Evolutionary conservation across 78 protist species (phyloP).

Genomic region (Protostelium mycophagum): DNA sequence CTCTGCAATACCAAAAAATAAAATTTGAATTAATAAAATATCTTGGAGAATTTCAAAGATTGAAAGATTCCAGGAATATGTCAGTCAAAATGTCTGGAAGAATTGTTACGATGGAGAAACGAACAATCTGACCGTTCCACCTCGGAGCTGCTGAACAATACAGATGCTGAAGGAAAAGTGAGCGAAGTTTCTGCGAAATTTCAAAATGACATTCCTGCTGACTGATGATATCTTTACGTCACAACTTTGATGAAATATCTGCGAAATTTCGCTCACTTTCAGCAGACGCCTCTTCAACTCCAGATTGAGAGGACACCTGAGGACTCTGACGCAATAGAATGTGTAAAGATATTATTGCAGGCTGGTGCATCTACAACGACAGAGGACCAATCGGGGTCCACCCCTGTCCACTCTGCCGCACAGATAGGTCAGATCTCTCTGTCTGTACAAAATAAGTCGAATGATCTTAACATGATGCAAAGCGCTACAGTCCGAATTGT

Average conservation of each 20-base stretch:
- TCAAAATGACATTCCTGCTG: no score
- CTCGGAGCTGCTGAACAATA: background rate
- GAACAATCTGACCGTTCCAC: background rate
- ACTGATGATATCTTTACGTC: no score
- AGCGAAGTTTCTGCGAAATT: background rate
- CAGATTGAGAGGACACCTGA: background rate
- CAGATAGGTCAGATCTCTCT: background rate
- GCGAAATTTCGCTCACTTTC: no score
- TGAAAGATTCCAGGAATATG: background rate
- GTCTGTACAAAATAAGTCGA: no score
- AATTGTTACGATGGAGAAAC: background rate
- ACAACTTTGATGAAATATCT: no score
- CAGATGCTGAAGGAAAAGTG: background rate
- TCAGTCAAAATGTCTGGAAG: background rate
- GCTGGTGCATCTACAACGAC: background rate
- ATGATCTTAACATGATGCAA: no score
- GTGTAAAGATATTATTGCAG: background rate
- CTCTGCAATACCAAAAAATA: background rate
- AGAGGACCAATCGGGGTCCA: background rate
- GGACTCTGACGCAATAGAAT: background rate
- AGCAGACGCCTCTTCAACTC: no score
- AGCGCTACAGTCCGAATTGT: no score
- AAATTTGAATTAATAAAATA: no score
- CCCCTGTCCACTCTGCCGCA: background rate
- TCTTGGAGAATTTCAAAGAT: no score